Evolutionary conservation across 2,329 filamentous ascomycete species (phyloP), one percentile per base, ranked within the genome.

Genomic region (Hymenoscyphus albidus): DNA sequence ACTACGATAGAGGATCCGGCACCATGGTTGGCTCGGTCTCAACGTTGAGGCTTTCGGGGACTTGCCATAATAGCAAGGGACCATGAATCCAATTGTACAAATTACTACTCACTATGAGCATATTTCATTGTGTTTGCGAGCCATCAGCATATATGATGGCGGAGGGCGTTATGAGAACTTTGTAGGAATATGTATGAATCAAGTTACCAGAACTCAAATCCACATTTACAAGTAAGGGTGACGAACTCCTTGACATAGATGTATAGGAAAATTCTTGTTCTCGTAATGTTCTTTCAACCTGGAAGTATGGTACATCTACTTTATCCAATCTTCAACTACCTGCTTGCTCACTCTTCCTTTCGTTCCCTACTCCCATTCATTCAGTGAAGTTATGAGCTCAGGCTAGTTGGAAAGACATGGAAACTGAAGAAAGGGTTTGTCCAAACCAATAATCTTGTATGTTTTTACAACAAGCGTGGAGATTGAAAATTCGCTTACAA

Each of bases 131-230:
- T 51, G 59, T 51, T 40, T 32, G 39, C n/a, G 32, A n/a, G 59
- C 42, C 27, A 54, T 61, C n/a, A 35, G 59, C 59, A 54, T 61
- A 54, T 51, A 51, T 51, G 39, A 7, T 51, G 44, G 16, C 14
- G 40, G 59, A 31, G 39, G 59, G 42, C 42, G 59, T 59, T 59
- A 22, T 32, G 39, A 58, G 44, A 58, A 31, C 32, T 16, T 18
- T 58, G 56, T 58, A 58, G 38, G 58, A 59, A 44, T 42, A 59
- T 61, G 42, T 61, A 61, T 32, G 56, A 59, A 59, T 61, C 44
- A 51, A 51, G 44, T 22, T 18, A 51, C n/a, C 18, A 51, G 10
- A 51, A 51, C 5, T 27, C n/a, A 51, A 51, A 12, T 9, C 22
- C 18, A n/a, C 12, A 22, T 51, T 5, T 16, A 51, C 6, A 51